Percentiles rank a stretch among this genome's conserved stretches.
These are phyloP conservation scores for Azolla pinnata DNA, from an alignment of 75 land plant genomes.

Conservation along the genomic window DNA sequence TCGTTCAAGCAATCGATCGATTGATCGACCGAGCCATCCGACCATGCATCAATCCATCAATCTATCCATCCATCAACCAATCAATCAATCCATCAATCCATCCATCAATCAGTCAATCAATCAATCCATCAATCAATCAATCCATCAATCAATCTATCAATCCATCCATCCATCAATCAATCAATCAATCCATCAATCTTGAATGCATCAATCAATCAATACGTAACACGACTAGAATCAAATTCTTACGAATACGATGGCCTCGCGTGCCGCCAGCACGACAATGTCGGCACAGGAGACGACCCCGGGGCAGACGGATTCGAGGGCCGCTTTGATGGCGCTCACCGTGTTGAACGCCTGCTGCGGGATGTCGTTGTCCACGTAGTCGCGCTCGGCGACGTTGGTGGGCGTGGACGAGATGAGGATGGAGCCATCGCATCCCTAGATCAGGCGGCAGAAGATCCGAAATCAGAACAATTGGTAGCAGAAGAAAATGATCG, in stretches of 20 bases:
- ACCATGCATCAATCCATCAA: no score
- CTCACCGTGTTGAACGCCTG: slow-evolving; percentile 23
- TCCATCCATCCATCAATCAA: no score
- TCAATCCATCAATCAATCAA: no score
- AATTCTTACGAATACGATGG: slow-evolving; percentile 15
- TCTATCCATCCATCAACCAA: no score
- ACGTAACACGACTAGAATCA: no score
- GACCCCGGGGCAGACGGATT: slow-evolving; percentile 17
- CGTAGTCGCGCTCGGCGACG: slow-evolving; percentile 20
- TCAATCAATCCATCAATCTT: no score
- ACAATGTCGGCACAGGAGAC: slow-evolving; percentile 35
- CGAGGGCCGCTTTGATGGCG: slow-evolving; percentile 15
- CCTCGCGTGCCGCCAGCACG: slow-evolving; percentile 23
- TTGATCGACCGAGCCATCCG: no score
- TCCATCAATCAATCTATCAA: no score
- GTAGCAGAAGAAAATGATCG: not conserved
- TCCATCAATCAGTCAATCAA: no score
- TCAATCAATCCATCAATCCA: no score
- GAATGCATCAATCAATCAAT: no score
- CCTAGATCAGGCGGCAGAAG: slow-evolving; percentile 4
- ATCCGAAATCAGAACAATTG: slow-evolving; percentile 9
- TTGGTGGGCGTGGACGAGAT: slow-evolving; percentile 16
- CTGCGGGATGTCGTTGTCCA: slow-evolving; percentile 24
- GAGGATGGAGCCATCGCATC: slow-evolving; percentile 32
- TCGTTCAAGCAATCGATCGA: no score